phyloP scores from a whole-genome alignment of 306 rosid species.

The Cucurbita pepo region DNA sequence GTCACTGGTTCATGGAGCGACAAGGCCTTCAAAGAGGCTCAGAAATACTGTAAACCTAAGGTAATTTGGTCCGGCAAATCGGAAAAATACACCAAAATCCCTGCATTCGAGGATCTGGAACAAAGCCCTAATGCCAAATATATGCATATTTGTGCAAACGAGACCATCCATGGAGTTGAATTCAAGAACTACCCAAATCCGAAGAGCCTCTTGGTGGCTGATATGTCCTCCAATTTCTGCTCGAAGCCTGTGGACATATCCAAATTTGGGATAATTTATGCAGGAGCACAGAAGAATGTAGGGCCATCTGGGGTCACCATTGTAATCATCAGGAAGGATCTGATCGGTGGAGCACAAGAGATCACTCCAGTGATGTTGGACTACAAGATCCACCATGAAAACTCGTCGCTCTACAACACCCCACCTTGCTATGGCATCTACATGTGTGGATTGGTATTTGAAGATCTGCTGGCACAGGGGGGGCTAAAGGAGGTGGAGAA shows the following conservation, averaged over 20 bases:
- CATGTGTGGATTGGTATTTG: conserved; percentile 92
- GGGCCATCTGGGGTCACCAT: conserved; percentile 94
- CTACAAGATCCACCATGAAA: conserved; percentile 70
- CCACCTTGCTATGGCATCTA: conserved; percentile 89
- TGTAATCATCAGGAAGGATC: conserved; percentile 69
- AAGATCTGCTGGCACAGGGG: conserved; percentile 74
- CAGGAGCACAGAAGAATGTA: conserved; percentile 94
- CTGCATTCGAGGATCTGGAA: conserved; percentile 40
- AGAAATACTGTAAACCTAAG: conserved; percentile 49
- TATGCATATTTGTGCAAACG: conserved; percentile 73
- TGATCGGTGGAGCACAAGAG: conserved; percentile 64
- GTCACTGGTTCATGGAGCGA: conserved; percentile 94
- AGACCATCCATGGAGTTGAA: conserved; percentile 94
- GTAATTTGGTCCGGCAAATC: conserved; percentile 87
- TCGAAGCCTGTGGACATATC: conserved; percentile 88
- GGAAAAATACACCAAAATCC: conserved; percentile 65
- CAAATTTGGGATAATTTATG: conserved; percentile 67
- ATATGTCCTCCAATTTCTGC: conserved; percentile 94
- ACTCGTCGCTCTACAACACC: conserved; percentile 73
- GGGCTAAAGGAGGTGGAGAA: conserved; percentile 81
- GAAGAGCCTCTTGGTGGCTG: conserved; percentile 44
- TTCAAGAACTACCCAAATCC: conserved; percentile 66
- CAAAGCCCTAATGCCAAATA: conserved; percentile 49
- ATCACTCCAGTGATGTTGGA: conserved; percentile 83
- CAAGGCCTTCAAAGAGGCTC: conserved; percentile 83